Conservation (phyloP, 1,284 basidiomycete species). For the Austroboletus niveus region DNA sequence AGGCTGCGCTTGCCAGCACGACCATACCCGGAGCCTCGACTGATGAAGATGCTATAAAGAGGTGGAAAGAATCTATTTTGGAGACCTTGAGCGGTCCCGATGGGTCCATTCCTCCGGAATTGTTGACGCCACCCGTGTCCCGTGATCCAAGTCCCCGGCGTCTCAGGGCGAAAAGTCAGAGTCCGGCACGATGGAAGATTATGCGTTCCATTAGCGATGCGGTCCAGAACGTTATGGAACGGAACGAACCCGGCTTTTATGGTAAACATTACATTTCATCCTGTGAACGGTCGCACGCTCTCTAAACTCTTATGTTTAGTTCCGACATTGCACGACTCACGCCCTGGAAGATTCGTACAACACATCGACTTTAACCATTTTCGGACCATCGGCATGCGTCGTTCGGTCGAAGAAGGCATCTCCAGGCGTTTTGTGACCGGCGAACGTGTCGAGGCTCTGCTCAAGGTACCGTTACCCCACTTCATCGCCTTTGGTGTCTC, state of each 20-base stretch:
- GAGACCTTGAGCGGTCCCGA: constrained; percentile 59
- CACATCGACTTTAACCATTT: constrained; percentile 92
- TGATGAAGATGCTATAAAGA: constrained; percentile 44
- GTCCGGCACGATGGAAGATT: constrained; percentile 78
- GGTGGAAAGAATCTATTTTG: constrained; percentile 61
- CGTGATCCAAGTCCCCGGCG: constrained; percentile 78
- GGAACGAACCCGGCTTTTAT: constrained; percentile 64
- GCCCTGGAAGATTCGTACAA: constrained; percentile 73
- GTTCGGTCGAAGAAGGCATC: constrained; percentile 88
- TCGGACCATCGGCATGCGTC: constrained; percentile 90
- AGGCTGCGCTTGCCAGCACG: constrained; percentile 50
- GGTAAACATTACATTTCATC: constrained; percentile 33
- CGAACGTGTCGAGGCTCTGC: constrained; percentile 75
- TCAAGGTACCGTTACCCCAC: constrained; percentile 58
- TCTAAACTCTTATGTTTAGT: constrained; percentile 42
- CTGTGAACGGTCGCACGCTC: constrained; percentile 2
- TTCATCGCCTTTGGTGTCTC: constrained; percentile 6
- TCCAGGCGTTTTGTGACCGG: constrained; percentile 92
- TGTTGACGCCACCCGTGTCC: constrained; percentile 72
- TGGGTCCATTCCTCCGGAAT: constrained; percentile 64
- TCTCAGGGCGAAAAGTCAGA: constrained; percentile 69
- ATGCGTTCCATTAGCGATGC: constrained; percentile 73
- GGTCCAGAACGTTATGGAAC: constrained; percentile 63
- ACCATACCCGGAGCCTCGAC: constrained; percentile 32
- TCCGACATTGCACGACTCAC: constrained; percentile 66